Base-by-base conservation (phyloP, 495 filamentous ascomycete species). In the Neurospora sublineolata region DNA sequence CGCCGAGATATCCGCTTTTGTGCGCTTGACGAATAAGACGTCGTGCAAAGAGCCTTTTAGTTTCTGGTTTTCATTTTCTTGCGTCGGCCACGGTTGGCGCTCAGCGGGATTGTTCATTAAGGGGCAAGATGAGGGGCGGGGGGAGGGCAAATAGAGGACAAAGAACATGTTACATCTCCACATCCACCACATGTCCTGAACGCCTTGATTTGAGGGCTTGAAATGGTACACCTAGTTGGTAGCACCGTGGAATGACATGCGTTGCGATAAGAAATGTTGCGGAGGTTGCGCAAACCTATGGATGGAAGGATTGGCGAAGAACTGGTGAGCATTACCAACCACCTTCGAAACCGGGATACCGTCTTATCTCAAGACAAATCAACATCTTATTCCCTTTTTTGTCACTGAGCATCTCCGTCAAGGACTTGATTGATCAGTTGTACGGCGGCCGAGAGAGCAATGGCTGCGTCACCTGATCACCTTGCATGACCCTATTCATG, bases 391-490 rank as follows among this genome's bases (percentile, higher is more conserved):
- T 42, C 27, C 67, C 38, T 42, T 72, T 72, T 38, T 39, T 1
- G 27, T 20, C 68, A 30, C 30, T 37, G 36, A 68, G 39, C 37
- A 18, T 36, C 38, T 58, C 39, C 40, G 71, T 69, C 18, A 58
- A 69, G 2, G 42, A 52, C n/a, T 40, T 33, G 44, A 30, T 52
- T 67, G 46, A 30, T 18, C 11, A 36, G 36, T 12, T 39, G 12
- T 23, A 37, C n/a, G 42, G 27, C n/a, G 40, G 41, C 42, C 41
- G 67, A 67, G 11, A 18, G 41, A 33, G 42, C 69, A 60, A 71
- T 75, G 72, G 70, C 73, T 70, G 68, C 74, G 67, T 80, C 78
- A 79, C 74, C 77, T 80, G 79, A 80, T 70, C 72, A 64, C 38
- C 70, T 73, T 77, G 76, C 79, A 80, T 77, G 69, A 67, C 68